Conservation (phyloP, 306 rosid genomes). For the Hylodesmum podocarpum region DNA sequence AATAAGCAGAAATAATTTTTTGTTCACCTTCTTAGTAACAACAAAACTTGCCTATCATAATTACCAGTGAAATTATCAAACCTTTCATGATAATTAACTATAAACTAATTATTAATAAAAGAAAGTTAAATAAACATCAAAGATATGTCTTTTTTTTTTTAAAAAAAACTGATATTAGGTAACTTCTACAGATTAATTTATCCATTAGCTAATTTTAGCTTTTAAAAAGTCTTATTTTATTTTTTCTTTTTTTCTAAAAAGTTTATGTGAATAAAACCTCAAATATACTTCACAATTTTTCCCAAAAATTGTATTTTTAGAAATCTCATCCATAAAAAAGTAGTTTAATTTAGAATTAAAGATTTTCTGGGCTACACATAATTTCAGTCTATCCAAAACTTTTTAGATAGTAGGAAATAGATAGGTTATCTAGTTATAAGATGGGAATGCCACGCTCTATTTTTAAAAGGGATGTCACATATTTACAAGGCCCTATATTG, state of each 20-base stretch:
- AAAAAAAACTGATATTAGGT: no score
- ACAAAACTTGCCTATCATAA: neutral
- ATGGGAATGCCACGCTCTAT: slow-evolving; percentile 19
- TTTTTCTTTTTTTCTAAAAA: no score
- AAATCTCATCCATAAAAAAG: neutral
- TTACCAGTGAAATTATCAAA: no score
- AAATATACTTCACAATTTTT: neutral
- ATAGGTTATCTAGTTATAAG: neutral
- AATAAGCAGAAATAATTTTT: neutral
- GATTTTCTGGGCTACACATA: neutral
- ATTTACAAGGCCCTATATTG: neutral
- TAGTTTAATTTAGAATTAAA: neutral
- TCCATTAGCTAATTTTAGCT: no score
- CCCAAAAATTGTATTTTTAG: neutral
- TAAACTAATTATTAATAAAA: neutral
- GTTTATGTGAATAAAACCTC: no score
- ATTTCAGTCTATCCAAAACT: neutral
- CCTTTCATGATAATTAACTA: neutral
- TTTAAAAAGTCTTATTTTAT: no score
- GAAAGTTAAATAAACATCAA: no score
- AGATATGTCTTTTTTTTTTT: no score
- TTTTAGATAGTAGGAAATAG: neutral
- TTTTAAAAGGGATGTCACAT: slow-evolving; percentile 4
- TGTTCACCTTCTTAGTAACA: neutral
- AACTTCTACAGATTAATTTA: no score